Conservation (phyloP, 306 rosid species). For the Oemleria cerasiformis region DNA sequence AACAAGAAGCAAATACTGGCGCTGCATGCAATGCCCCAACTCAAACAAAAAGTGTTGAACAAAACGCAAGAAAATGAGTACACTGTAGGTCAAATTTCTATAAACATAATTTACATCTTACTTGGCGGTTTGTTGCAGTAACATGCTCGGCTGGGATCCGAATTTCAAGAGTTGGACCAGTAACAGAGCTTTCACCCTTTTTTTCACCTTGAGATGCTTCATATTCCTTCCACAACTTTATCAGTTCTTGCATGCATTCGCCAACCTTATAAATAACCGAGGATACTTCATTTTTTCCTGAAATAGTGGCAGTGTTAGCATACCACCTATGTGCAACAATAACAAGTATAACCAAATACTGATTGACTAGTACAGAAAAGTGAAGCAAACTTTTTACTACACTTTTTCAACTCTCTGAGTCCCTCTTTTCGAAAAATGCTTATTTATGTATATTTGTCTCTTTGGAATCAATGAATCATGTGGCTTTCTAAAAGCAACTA, state of each 20-base stretch:
- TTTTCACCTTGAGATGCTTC: slow-evolving; percentile 61
- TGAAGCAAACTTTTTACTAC: not conserved
- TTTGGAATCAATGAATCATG: not conserved
- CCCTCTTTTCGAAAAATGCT: not conserved
- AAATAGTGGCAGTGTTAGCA: slow-evolving; percentile 29
- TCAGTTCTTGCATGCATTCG: slow-evolving; percentile 92
- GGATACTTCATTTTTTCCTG: slow-evolving; percentile 78
- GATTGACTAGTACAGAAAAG: not conserved
- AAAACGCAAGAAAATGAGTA: slow-evolving; percentile 1
- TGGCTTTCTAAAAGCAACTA: not conserved
- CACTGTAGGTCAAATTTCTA: not conserved
- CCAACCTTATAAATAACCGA: slow-evolving; percentile 83
- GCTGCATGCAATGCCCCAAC: not conserved
- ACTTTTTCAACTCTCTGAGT: not conserved
- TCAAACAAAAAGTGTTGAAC: not conserved
- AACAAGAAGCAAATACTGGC: slow-evolving; percentile 5
- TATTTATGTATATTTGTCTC: not conserved
- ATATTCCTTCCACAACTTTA: slow-evolving; percentile 78
- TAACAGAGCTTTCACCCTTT: slow-evolving; percentile 53
- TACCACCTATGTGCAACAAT: slow-evolving; percentile 27
- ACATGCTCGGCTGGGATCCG: slow-evolving; percentile 87
- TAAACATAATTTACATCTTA: slow-evolving; percentile 32
- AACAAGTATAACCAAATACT: not conserved
- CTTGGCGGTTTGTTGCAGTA: slow-evolving; percentile 95
- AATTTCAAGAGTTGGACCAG: slow-evolving; percentile 82